Percentiles rank a stretch among this genome's conserved stretches.
phyloP scores from a whole-genome alignment of 2,329 filamentous ascomycete species.

The Bipolaris bicolor region DNA sequence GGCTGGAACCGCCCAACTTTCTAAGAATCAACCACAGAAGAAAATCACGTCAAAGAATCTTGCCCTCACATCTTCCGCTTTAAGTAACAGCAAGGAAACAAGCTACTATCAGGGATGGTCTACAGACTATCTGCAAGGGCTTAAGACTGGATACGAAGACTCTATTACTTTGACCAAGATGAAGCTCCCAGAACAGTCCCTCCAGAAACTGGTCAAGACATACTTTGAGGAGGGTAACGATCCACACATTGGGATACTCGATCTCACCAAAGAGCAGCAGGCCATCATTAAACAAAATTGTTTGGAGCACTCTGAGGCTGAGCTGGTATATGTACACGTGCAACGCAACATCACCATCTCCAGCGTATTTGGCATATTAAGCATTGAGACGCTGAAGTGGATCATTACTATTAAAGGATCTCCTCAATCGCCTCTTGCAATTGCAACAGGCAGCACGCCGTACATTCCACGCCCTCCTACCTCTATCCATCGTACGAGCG shows the following conservation, averaged over 20 bases:
- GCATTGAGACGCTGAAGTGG: not conserved
- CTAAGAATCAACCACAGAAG: not conserved
- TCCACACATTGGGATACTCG: not conserved
- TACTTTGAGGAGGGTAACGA: not conserved
- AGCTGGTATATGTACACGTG: not conserved
- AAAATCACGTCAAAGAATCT: not conserved
- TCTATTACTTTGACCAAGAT: not conserved
- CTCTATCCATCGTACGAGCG: not conserved
- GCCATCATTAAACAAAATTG: not conserved
- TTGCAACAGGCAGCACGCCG: not conserved
- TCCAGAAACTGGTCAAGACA: not conserved
- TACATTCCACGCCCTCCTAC: not conserved
- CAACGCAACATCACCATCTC: not conserved
- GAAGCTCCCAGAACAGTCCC: not conserved
- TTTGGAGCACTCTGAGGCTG: not conserved
- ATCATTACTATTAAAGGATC: not conserved
- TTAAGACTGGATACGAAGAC: not conserved
- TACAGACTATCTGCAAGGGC: not conserved
- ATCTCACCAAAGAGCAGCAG: not conserved
- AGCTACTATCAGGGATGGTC: not conserved
- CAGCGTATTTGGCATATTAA: not conserved
- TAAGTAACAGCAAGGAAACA: not conserved
- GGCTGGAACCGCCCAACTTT: not conserved
- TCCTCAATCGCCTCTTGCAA: not conserved
- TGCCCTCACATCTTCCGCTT: not conserved